Evolutionary conservation across 2,329 filamentous ascomycete species (phyloP).

Genomic region (Amauroascus niger): DNA sequence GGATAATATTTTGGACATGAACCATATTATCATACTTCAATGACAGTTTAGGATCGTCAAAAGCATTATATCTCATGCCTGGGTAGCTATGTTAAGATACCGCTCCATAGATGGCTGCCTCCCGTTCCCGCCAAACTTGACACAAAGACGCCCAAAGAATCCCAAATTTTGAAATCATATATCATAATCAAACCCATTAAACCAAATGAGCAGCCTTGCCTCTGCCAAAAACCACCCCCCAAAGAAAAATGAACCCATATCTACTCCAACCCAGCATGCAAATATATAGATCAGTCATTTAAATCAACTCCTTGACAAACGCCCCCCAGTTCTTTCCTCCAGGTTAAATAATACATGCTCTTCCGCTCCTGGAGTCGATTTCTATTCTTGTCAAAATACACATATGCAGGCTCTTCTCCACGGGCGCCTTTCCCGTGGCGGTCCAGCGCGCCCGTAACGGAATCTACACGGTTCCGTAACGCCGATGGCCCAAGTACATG

Average conservation of each 20-base stretch:
- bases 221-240: no score
- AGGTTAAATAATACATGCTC: slow-evolving; percentile 31
- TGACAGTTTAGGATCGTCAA: no score
- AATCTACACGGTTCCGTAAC: slow-evolving; percentile 18
- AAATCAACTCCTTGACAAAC: slow-evolving; percentile 32
- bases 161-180: not conserved
- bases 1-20: no score
- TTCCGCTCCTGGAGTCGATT: slow-evolving; percentile 27
- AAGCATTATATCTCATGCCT: no score
- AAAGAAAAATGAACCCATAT: no score
- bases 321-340: slow-evolving; percentile 29
- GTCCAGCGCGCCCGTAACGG: slow-evolving; percentile 14
- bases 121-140: no score
- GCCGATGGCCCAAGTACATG: slow-evolving; percentile 10
- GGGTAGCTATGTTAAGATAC: no score
- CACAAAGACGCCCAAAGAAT: no score
- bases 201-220: no score
- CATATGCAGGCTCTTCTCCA: slow-evolving; percentile 25
- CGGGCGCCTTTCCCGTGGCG: slow-evolving; percentile 17
- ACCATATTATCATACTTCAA: no score
- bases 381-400: slow-evolving; percentile 33
- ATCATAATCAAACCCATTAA: not conserved
- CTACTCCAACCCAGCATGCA: no score
- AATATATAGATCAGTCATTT: slow-evolving; percentile 8
- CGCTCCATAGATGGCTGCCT: no score